A percentile compares a stretch with the other conserved stretches of the same genome.
Evolutionary conservation across 129 eudicot species (phyloP).

Genomic region (Flaveria brownii): DNA sequence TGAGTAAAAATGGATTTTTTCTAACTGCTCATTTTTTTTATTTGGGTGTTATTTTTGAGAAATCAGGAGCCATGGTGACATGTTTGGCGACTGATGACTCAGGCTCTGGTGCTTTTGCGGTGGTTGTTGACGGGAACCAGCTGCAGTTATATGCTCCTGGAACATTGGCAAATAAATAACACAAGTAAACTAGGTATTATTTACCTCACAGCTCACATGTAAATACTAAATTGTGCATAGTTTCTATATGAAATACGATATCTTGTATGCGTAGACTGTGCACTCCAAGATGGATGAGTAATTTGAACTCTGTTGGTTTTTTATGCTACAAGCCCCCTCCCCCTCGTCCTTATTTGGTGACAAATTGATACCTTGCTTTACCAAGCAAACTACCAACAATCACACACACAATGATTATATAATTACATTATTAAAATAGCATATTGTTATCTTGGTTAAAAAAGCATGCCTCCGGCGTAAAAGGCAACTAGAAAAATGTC

Average conservation of each 20-base stretch:
- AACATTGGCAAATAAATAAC: slow-evolving; percentile 21
- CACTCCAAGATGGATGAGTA: neutral
- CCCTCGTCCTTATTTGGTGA: too few relatives aligned
- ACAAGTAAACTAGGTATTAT: slow-evolving; percentile 14
- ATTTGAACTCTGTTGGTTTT: neutral
- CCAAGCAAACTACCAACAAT: neutral
- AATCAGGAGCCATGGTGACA: slow-evolving; percentile 57
- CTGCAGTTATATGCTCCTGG: slow-evolving; percentile 53
- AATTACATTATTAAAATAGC: neutral
- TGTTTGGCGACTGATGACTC: slow-evolving; percentile 62
- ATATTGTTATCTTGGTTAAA: neutral
- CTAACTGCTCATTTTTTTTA: neutral
- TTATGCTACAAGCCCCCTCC: too few relatives aligned
- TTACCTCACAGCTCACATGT: neutral
- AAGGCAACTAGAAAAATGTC: neutral
- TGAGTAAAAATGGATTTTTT: slow-evolving; percentile 1
- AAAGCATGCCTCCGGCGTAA: neutral
- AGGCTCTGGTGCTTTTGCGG: slow-evolving; percentile 55
- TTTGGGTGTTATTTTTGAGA: slow-evolving; percentile 10
- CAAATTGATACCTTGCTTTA: neutral
- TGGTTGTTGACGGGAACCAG: slow-evolving; percentile 55
- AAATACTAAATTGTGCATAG: slow-evolving; percentile 18
- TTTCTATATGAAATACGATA: slow-evolving; percentile 2
- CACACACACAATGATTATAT: neutral
- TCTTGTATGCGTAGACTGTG: slow-evolving; percentile 19